Evolutionary conservation across 164 flowering plant genomes (phyloP).

Genomic region (Santalum album): DNA sequence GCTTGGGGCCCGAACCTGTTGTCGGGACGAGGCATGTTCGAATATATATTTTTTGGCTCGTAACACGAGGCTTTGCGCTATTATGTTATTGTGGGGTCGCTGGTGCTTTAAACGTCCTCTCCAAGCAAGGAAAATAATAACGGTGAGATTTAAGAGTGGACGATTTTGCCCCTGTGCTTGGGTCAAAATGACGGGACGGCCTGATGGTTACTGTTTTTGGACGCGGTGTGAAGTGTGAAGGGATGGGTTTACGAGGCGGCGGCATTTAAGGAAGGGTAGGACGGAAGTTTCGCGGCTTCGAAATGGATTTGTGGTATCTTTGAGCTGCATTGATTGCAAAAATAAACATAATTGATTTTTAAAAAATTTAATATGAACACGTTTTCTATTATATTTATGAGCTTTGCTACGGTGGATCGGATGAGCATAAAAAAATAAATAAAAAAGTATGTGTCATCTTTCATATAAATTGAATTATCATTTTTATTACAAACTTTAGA

Average conservation of each 20-base stretch:
- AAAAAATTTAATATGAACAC: too few species aligned
- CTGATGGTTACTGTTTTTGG: neutral
- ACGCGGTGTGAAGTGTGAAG: neutral
- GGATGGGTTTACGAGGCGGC: neutral
- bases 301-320: too few species aligned
- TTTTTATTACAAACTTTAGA: too few species aligned
- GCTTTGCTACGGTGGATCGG: too few species aligned
- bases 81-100: neutral
- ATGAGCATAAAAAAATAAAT: too few species aligned
- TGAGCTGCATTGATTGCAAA: too few species aligned
- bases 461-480: too few species aligned
- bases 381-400: too few species aligned
- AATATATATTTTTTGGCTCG: neutral
- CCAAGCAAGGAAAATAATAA: neutral
- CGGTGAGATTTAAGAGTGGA: neutral
- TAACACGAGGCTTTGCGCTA: neutral
- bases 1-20: neutral
- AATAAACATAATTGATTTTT: too few species aligned
- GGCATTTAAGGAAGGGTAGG: neutral
- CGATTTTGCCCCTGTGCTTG: neutral
- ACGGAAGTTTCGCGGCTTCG: neutral
- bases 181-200: neutral
- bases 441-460: too few species aligned
- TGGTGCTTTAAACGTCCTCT: neutral
- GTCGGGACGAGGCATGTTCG: neutral